Base-by-base conservation (phyloP, 75 land plant species). In the Picea sitchensis region DNA sequence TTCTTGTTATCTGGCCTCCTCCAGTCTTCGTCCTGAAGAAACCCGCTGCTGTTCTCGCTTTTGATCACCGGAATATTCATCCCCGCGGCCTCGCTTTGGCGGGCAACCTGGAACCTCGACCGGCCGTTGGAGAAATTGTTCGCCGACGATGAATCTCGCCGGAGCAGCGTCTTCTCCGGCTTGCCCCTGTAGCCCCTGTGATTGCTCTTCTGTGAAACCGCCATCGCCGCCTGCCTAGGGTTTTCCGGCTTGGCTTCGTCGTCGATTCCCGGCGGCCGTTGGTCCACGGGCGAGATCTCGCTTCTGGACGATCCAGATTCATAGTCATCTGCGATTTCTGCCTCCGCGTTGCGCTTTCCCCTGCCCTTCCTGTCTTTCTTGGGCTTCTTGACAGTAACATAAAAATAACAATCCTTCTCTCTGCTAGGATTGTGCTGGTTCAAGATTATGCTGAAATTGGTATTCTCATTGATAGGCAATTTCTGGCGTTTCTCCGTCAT, bases 401-500 rank as follows among this genome's bases (percentile, higher is more conserved):
- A 84, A 58, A 95, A 90, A 83, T 79, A 85, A 57, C 90, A 85
- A 77, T 82, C 89, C 58, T 81, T 80, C 76, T 88, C 90, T 78
- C 86, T 79, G 79, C 86, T 81, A 23, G 83, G 90, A 61, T 88
- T 86, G 72, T 88, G 90, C 85, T 88, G 90, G 79, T 83, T 87
- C 56, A 88, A 60, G 72, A 95, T 81, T 32, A 82, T 83, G 67
- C 79, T 82, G 87, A 95, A 87, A 73, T 91, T 91, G 51, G 89
- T 78, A 81, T 86, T 90, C 73, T 82, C 89, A 59, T 90, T 88
- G 71, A 93, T 83, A 18, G 95, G 97, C 38, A 89, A 72, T 59
- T 80, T 85, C 74, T 85, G 87, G 18, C 85, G 85, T 74, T 82
- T 80, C 20, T 73, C 78, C 69, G 76, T 15, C 32, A 85, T 56